Base-by-base conservation (phyloP, 2,329 filamentous ascomycete genomes). In the Bipolaris victoriae region DNA sequence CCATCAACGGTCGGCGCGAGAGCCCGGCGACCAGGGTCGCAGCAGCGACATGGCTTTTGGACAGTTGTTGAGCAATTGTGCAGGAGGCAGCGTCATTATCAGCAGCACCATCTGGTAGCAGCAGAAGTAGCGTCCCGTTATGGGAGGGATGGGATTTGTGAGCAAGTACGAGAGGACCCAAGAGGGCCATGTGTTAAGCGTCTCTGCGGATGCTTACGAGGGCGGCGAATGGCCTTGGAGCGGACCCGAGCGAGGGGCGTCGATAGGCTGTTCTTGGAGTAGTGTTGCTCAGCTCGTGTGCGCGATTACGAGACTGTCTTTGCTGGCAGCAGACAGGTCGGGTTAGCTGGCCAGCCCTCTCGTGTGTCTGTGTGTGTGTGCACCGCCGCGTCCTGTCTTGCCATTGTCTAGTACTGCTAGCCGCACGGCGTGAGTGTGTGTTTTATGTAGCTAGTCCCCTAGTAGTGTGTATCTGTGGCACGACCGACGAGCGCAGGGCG, bases 231-330 rank as follows among this genome's bases (percentile, higher is more conserved):
- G 48, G 57, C 61, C 60, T 61, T 50, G 49, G 61, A 55, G 55
- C 48, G 51, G 54, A 48, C 20, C 18, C 37, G 40, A 48, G 15
- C 1, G 15, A 13, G 40, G 24, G 55, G 31, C 40, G 40, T 22
- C 61, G 63, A 67, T 65, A 62, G 61, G 61, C 56, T 39, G 52
- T 41, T 48, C 47, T 41, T 63, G 61, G 51, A 56, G 65, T 59
- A 52, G 59, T 62, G 65, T 59, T 67, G 58, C 56, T 64, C 67
- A 69, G 65, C 67, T 66, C 47, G 52, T 49, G 52, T 37, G 24
- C 26, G 29, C 33, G 18, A 31, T 26, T 36, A 43, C 31, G 37
- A 49, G 57, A 60, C 57, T 55, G 58, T 64, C 51, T 65, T 35
- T 9, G 15, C 37, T 40, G 9, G 39, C 22, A 55, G 64, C 62